Base-by-base conservation (phyloP, 805 yeast genomes). In the Komagataella pastoris region DNA sequence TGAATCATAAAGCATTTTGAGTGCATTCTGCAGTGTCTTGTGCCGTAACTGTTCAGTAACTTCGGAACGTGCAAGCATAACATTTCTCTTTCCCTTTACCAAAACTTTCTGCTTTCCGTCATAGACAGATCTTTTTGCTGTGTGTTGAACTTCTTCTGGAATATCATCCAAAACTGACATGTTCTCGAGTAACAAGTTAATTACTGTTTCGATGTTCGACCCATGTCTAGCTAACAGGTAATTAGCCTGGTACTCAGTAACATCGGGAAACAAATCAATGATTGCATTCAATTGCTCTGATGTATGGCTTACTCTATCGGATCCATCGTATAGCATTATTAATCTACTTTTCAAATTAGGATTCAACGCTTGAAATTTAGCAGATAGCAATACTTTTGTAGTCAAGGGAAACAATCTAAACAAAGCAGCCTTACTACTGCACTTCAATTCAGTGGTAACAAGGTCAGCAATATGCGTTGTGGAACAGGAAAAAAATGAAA, bases 1-100 rank as follows among this genome's bases (percentile, higher is more conserved):
- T 6, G 80, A 74, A 47, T 83, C 84, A 57, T 85, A 83, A 54
- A 86, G 66, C 55, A 85, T 62, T 47, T 79, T 68, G 55, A 85
- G 64, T 1, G 90, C 89, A 50, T 59, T 58, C 0, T 74, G 66
- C 47, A 85, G 62, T 0, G 86, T 80, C 56, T 70, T 76, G 59
- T 81, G 76, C 58, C 75, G 77, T n/a, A 78, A 59, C 30, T 75
- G 78, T 52, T 70, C 75, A n/a, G 40, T 6, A 51, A 51, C 43
- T 51, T 30, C n/a, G 8, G 40, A 30, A 30, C 14, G 14, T 30
- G 12, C 40, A 8, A 30, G 40, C 40, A 30, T 30, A 2, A 10
- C n/a, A 5, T 10, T 10, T 30, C 51, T 58, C 19, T 61, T 55
- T 45, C 65, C 65, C 57, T 68, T 73, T 18, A 74, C 77, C 49